A percentile compares a stretch with the other conserved stretches of the same genome.
These are phyloP conservation scores for Knufia fluminis DNA, from an alignment of 2,329 filamentous ascomycete genomes.

Conservation along the genomic window DNA sequence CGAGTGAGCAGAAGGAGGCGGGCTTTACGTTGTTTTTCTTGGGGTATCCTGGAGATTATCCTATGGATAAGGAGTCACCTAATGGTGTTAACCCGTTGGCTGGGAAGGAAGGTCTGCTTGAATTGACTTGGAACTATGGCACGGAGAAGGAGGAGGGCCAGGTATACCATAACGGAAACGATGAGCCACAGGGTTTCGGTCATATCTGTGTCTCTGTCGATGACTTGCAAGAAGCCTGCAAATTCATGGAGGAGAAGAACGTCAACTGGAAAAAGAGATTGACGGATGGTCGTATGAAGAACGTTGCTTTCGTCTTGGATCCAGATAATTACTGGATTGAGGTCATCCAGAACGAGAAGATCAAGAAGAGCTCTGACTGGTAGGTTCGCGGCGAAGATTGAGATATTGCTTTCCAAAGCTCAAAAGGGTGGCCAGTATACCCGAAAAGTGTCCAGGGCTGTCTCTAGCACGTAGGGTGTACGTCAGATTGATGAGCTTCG, in stretches of 20 bases:
- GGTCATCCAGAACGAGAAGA: slow-evolving; percentile 50
- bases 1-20: slow-evolving; percentile 56
- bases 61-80: slow-evolving; percentile 41
- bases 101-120: slow-evolving; percentile 71
- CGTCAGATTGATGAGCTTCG: too few species aligned
- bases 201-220: slow-evolving; percentile 87
- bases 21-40: slow-evolving; percentile 91
- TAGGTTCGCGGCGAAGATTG: slow-evolving; percentile 13
- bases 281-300: slow-evolving; percentile 83
- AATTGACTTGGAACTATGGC: slow-evolving; percentile 76
- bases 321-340: slow-evolving; percentile 64
- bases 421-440: too few species aligned
- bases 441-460: too few species aligned
- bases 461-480: too few species aligned
- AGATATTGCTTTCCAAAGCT: too few species aligned
- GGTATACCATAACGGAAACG: slow-evolving; percentile 92
- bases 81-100: slow-evolving; percentile 51
- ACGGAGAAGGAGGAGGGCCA: slow-evolving; percentile 65
- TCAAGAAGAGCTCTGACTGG: slow-evolving; percentile 36
- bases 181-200: slow-evolving; percentile 84
- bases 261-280: slow-evolving; percentile 92
- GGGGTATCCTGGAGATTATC: slow-evolving; percentile 58
- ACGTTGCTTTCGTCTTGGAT: slow-evolving; percentile 83
- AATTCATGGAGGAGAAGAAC: slow-evolving; percentile 70
- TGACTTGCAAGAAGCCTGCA: slow-evolving; percentile 76